Base-by-base conservation (phyloP, 2,329 filamentous ascomycete species). In the Berkeleyomyces basicola region DNA sequence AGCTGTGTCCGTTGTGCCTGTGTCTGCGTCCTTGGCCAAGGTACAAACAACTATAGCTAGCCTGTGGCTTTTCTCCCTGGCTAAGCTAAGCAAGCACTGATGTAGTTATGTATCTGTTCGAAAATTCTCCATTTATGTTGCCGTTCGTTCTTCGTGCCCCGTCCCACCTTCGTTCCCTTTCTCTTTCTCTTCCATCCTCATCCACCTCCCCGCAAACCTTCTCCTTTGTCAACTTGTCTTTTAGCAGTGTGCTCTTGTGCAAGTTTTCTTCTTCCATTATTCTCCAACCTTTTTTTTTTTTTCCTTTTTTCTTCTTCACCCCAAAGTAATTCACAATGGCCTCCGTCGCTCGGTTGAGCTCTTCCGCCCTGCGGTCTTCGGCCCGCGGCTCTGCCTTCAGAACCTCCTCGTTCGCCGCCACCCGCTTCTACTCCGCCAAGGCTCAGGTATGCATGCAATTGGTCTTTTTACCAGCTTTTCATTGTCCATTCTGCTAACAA, bases 401-500 rank as follows among this genome's bases (percentile, higher is more conserved):
- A 74, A 80, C 84, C 73, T 84, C 84, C 69, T 85, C 85, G 73
- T 91, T 90, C 80, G 90, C 86, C 78, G 86, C 87, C 73, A 78
- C 87, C 73, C 86, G 93, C 77, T 90, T 83, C 82, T 96, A 96
- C 79, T 96, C 91, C 67, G 86, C 90, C 69, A 96, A 96, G 83
- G 83, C 86, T 70, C 85, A 91, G 82, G 90, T 95, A 63, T 53
- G 58, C 53, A 51, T 59, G 46, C 42, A 39, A 6, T 61, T 37
- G 61, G 44, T 55, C 58, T 9, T 7, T n/a, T 9, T 14, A 36
- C 4, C 14, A 23, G 7, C 11, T 33, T 60, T 60, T 33, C 42
- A 23, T 37, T n/a, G 14, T 14, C 4, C 42, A n/a, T 44, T 23
- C 63, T 39, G 55, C 65, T 67, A 59, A 67, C 66, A 39, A 58